Base-by-base conservation (phyloP, 139 green algal species). In the Astrephomene gubernaculifera region DNA sequence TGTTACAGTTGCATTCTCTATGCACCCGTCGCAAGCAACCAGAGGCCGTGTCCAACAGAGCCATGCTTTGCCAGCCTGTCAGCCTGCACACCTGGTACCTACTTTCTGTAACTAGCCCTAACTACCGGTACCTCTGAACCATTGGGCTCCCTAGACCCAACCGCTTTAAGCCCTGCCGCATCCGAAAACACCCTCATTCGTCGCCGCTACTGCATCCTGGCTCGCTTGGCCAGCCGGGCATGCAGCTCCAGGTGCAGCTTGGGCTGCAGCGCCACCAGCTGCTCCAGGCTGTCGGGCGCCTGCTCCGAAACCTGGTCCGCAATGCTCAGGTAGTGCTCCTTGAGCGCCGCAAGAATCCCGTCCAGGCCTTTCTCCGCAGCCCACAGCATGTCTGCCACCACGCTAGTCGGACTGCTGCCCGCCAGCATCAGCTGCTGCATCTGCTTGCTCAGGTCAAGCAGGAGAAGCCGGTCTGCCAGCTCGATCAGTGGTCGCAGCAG, bases 391-490 rank as follows among this genome's bases (percentile, higher is more conserved):
- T 80, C 45, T 4, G 35, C 71, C n/a, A 80, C 71, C n/a, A 80
- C 71, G 22, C n/a, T 36, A 8, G n/a, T 5, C 7, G 71, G 71
- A 31, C 45, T 21, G 21, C 31, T 65, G 44, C 45, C 71, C 14
- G 71, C 33, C 71, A 80, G 49, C 71, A 80, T 45, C 71, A 52
- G 71, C 44, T 45, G 71, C 43, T 65, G 45, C 38, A 45, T 45
- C 31, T 10, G 31, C 14, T 1, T n/a, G 29, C 22, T 41, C n/a
- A 45, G 45, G n/a, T 45, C 71, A 31, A 45, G 71, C 45, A 80
- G 45, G n/a, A 80, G 45, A 45, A 80, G 71, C 45, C 71, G 71
- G 71, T 80, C 71, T 31, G 71, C 71, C 44, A 80, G 71, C 71
- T 80, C 71, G 31, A 33, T 31, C 45, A 65, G 31, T 31, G 71